These are phyloP conservation scores for Aspergillus homomorphus DNA, from an alignment of 495 filamentous ascomycete genomes.

Conservation along the genomic window DNA sequence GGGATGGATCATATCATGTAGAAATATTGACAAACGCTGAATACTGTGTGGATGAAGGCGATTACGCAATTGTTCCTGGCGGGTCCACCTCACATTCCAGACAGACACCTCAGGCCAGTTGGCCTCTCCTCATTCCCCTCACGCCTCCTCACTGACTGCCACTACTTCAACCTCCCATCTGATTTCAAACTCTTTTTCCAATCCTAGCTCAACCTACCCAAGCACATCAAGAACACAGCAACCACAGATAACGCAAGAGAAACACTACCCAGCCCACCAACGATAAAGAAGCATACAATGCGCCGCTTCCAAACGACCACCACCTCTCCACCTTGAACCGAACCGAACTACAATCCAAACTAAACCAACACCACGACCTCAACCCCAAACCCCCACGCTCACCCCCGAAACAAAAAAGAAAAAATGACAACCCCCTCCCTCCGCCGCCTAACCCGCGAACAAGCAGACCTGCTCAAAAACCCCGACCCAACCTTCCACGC, in stretches of 20 bases:
- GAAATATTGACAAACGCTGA: too few relatives aligned
- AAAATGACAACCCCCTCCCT: constrained; percentile 38
- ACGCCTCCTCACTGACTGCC: neutral
- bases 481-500: constrained; percentile 83
- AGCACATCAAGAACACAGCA: too few relatives aligned
- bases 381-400: constrained; percentile 3
- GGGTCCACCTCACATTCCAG: constrained; percentile 13
- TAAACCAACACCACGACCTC: neutral
- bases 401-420: constrained; percentile 4
- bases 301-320: too few relatives aligned
- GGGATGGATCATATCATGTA: too few relatives aligned
- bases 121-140: neutral
- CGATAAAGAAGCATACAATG: constrained; percentile 6
- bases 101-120: constrained; percentile 11
- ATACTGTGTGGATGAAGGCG: too few relatives aligned
- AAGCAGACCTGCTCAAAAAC: constrained; percentile 70
- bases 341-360: neutral
- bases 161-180: neutral
- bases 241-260: too few relatives aligned
- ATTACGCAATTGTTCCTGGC: constrained; percentile 6
- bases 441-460: constrained; percentile 71
- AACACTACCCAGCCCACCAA: neutral
- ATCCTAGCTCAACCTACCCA: too few relatives aligned
- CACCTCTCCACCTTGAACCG: too few relatives aligned
- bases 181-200: constrained; percentile 7